Evolutionary conservation across 2,329 filamentous ascomycete genomes (phyloP).

Genomic region (Talaromyces funiculosus): DNA sequence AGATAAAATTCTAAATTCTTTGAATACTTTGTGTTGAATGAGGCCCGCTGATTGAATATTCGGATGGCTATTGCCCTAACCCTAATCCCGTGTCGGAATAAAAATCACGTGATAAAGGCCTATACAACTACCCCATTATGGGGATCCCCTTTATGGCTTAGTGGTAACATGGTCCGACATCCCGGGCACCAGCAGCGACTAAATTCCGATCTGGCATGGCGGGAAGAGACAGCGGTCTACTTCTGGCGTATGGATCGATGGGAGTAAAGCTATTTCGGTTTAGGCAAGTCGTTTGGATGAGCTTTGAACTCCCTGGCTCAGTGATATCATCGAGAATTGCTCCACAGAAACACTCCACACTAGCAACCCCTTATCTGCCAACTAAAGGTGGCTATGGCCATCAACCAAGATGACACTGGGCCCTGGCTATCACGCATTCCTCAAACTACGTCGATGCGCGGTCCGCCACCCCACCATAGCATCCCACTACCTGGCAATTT

Average conservation of each 20-base stretch:
- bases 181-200: not conserved
- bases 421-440: not conserved
- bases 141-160: no score
- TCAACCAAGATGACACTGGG: not conserved
- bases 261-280: not conserved
- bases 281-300: constrained; percentile 1
- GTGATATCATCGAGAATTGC: not conserved
- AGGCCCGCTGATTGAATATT: no score
- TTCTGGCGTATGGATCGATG: not conserved
- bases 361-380: not conserved
- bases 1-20: no score
- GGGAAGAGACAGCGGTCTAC: not conserved
- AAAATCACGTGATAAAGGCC: no score
- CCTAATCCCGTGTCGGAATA: no score
- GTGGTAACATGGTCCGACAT: no score
- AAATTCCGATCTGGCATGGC: not conserved
- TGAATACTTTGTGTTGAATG: no score
- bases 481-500: not conserved
- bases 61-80: no score
- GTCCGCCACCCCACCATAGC: not conserved
- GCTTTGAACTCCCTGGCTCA: not conserved
- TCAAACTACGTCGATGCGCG: not conserved
- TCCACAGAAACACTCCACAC: not conserved
- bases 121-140: no score
- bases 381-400: not conserved